Conservation (phyloP, 306 rosid genomes). For the Chamaecrista fasciculata region DNA sequence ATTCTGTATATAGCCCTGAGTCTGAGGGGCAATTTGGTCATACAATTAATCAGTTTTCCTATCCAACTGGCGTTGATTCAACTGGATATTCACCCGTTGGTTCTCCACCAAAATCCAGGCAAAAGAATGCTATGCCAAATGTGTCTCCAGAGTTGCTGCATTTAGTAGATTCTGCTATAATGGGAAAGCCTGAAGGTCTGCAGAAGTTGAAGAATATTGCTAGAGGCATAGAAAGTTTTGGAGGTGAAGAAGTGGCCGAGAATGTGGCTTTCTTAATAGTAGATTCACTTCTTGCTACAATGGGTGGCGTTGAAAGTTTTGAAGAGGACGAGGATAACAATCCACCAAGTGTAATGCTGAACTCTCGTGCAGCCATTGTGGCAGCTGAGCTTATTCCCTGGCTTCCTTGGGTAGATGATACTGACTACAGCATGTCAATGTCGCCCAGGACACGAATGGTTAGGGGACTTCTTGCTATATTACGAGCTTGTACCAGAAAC, state of each 20-base stretch:
- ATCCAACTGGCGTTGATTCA: constrained; percentile 49
- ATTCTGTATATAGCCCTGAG: constrained; percentile 40
- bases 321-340: constrained; percentile 87
- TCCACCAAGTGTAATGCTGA: constrained; percentile 98
- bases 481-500: constrained; percentile 94
- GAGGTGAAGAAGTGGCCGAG: constrained; percentile 72
- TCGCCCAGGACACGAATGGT: constrained; percentile 96
- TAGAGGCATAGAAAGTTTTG: constrained; percentile 71
- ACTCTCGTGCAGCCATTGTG: constrained; percentile 95
- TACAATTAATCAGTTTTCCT: constrained; percentile 43
- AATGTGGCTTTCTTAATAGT: constrained; percentile 67
- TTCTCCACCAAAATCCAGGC: constrained; percentile 63
- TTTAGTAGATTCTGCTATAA: constrained; percentile 95
- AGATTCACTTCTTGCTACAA: constrained; percentile 94
- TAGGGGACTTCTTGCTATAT: constrained; percentile 92
- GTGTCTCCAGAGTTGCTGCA: constrained; percentile 91
- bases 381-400: constrained; percentile 92
- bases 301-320: constrained; percentile 99
- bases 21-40: constrained; percentile 46
- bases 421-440: constrained; percentile 74
- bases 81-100: constrained; percentile 52
- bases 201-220: constrained; percentile 89
- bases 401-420: constrained; percentile 87
- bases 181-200: constrained; percentile 95
- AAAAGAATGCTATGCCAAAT: constrained; percentile 56